These are phyloP conservation scores for Aspergillus pseudoviridinutans DNA, from an alignment of 2,329 filamentous ascomycete species.

Conservation along the genomic window DNA sequence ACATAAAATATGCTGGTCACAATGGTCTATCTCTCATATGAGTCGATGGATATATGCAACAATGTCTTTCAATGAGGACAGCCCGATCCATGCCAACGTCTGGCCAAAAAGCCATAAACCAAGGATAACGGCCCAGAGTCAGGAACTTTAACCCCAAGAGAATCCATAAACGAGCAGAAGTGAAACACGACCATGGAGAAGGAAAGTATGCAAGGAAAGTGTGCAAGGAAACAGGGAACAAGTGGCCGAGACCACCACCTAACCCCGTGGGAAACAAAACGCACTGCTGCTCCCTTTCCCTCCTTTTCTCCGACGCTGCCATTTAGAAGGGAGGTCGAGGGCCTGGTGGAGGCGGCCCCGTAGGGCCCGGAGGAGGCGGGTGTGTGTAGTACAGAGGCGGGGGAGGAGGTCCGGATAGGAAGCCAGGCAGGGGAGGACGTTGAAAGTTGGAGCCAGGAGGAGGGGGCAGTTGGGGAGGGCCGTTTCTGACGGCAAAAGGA, in stretches of 20 bases:
- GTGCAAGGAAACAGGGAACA: neutral
- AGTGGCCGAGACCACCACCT: neutral
- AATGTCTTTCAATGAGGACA: neutral
- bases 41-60: neutral
- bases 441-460: constrained; percentile 38
- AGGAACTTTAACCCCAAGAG: too few relatives aligned
- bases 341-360: constrained; percentile 9
- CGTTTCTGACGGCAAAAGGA: constrained; percentile 31
- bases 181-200: neutral
- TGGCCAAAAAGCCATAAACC: neutral
- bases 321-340: constrained; percentile 17
- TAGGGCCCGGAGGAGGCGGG: constrained; percentile 14
- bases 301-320: neutral
- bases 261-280: neutral
- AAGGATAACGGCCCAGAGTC: too few relatives aligned
- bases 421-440: constrained; percentile 27
- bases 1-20: neutral
- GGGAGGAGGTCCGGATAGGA: constrained; percentile 19
- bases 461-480: constrained; percentile 38
- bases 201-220: neutral
- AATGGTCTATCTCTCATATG: neutral
- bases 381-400: constrained; percentile 22
- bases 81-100: neutral
- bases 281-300: neutral
- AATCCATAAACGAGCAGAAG: neutral